Base-by-base conservation (phyloP, 2,329 filamentous ascomycete genomes). In the Sclerotinia minor region DNA sequence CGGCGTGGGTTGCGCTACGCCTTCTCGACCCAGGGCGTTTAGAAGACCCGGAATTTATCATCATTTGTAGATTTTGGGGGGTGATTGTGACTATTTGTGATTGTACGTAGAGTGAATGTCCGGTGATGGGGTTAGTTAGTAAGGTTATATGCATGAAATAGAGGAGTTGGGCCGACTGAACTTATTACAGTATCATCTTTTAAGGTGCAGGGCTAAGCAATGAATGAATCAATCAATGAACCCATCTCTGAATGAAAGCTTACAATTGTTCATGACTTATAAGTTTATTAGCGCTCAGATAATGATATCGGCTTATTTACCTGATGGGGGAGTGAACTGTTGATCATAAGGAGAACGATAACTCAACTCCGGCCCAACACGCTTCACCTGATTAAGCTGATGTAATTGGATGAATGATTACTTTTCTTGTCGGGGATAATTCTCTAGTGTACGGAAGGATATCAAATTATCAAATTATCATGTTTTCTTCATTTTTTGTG, bases 21-120 rank as follows among this genome's bases (percentile, higher is more conserved):
- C 55, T 29, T 47, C 45, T 61, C 24, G 45, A 61, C 58, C 58
- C 41, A 49, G 58, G 58, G 58, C 58, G 58, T 61, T 47, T 61
- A 49, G n/a, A n/a, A n/a, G n/a, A n/a, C n/a, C n/a, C n/a, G n/a
- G n/a, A n/a, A n/a, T n/a, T n/a, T n/a, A n/a, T n/a, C n/a, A n/a
- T n/a, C n/a, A n/a, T n/a, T n/a, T n/a, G n/a, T n/a, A n/a, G n/a
- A n/a, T n/a, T n/a, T n/a, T n/a, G n/a, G n/a, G n/a, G n/a, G n/a
- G n/a, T n/a, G n/a, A n/a, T n/a, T n/a, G n/a, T n/a, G n/a, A n/a
- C n/a, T n/a, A n/a, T n/a, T n/a, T n/a, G n/a, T n/a, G n/a, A n/a
- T n/a, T n/a, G n/a, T n/a, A n/a, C n/a, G n/a, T n/a, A 21, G 52
- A 15, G 35, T 13, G 35, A 35, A 35, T 35, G 32, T 38, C 35